phyloP scores from a whole-genome alignment of 805 yeast genomes.

The Sugiyamaella smithiae region DNA sequence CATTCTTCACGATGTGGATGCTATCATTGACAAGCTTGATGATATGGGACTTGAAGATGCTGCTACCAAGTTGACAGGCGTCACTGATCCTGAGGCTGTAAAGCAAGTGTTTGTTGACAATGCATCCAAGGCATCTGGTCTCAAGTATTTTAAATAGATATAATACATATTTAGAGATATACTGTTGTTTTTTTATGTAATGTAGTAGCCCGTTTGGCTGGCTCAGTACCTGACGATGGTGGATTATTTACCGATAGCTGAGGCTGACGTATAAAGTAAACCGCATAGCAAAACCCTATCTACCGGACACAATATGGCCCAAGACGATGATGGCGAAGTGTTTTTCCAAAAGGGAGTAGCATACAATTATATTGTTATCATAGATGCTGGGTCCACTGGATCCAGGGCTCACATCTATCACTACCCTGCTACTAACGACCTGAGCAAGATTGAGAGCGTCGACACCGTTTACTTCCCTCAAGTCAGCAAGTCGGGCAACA shows the following conservation, averaged over 20 bases:
- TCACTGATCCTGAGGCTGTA: constrained; percentile 50
- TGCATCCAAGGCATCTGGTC: constrained; percentile 7
- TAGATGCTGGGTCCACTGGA: constrained; percentile 93
- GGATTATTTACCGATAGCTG: no score
- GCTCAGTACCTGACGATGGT: no score
- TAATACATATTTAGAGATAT: neutral
- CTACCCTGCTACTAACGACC: constrained; percentile 31
- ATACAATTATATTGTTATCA: constrained; percentile 48
- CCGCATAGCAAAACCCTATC: no score
- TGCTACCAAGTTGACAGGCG: constrained; percentile 62
- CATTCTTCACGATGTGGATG: constrained; percentile 64
- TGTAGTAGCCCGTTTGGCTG: neutral
- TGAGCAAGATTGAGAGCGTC: constrained; percentile 18
- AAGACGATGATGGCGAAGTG: constrained; percentile 13
- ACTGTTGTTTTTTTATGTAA: neutral
- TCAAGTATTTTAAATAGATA: constrained; percentile 31
- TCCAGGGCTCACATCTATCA: constrained; percentile 78
- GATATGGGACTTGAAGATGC: constrained; percentile 75
- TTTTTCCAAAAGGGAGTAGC: constrained; percentile 14
- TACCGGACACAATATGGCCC: neutral
- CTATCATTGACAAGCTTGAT: constrained; percentile 73
- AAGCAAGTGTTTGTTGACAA: constrained; percentile 37
- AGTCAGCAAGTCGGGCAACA: constrained; percentile 27
- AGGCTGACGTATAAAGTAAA: no score
- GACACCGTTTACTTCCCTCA: constrained; percentile 18